Conservation (phyloP, 371 early-diverging fungal genomes). For the Gilbertella persicaria region DNA sequence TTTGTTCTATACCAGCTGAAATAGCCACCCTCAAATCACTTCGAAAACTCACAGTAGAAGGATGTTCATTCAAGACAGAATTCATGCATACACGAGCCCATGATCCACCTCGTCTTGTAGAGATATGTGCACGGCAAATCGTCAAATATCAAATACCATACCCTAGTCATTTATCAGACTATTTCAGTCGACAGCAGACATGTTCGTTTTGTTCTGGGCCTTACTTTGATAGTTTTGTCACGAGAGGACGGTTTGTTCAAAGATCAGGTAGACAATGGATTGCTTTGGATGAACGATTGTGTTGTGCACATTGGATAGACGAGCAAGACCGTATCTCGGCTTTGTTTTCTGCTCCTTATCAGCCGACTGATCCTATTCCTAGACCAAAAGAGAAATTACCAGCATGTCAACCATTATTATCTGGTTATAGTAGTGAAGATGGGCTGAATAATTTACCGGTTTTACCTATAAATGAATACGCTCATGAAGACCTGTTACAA, state of each 20-base stretch:
- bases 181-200: slow-evolving; percentile 62
- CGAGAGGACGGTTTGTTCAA: slow-evolving; percentile 66
- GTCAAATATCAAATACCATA: slow-evolving; percentile 61
- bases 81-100: slow-evolving; percentile 30
- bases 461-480: not conserved
- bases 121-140: slow-evolving; percentile 75
- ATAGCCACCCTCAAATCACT: slow-evolving; percentile 55
- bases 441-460: not conserved
- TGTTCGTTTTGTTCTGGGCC: slow-evolving; percentile 91
- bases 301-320: slow-evolving; percentile 47
- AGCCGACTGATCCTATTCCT: no score
- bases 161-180: slow-evolving; percentile 60
- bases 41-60: slow-evolving; percentile 55
- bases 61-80: slow-evolving; percentile 47
- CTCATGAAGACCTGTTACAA: no score
- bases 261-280: slow-evolving; percentile 50
- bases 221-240: slow-evolving; percentile 71
- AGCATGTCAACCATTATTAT: not conserved
- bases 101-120: slow-evolving; percentile 66
- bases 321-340: slow-evolving; percentile 39
- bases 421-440: slow-evolving; percentile 4
- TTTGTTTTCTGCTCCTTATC: slow-evolving; percentile 30
- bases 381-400: no score
- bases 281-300: slow-evolving; percentile 40
- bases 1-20: slow-evolving; percentile 47